Percentiles rank a stretch among this genome's conserved stretches.
Evolutionary conservation across 2,329 filamentous ascomycete species (phyloP).

Genomic region (Anthostomella pinea): DNA sequence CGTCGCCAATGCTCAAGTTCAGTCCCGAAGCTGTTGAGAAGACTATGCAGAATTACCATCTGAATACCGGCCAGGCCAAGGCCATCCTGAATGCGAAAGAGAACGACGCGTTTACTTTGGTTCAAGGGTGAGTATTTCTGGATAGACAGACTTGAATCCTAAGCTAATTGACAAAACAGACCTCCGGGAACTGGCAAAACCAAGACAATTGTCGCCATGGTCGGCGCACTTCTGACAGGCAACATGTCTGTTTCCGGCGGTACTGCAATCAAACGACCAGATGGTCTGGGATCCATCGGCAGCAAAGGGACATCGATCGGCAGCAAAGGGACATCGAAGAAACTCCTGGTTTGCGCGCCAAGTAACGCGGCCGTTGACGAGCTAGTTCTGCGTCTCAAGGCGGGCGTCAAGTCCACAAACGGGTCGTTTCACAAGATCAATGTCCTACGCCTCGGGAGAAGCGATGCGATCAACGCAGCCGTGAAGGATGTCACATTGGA

Average conservation of each 20-base stretch:
- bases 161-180: slow-evolving; percentile 42
- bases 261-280: slow-evolving; percentile 43
- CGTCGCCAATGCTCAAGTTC: slow-evolving; percentile 83
- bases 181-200: slow-evolving; percentile 97
- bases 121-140: slow-evolving; percentile 67
- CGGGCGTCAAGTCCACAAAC: slow-evolving; percentile 73
- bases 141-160: slow-evolving; percentile 1
- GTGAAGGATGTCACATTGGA: slow-evolving; percentile 92
- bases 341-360: slow-evolving; percentile 93
- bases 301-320: slow-evolving; percentile 44
- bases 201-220: slow-evolving; percentile 95
- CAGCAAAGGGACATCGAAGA: slow-evolving; percentile 58
- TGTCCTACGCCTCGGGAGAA: slow-evolving; percentile 84
- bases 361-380: slow-evolving; percentile 98
- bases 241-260: slow-evolving; percentile 42
- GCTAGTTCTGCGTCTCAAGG: slow-evolving; percentile 86
- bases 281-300: slow-evolving; percentile 32
- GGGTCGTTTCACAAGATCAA: slow-evolving; percentile 75
- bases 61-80: slow-evolving; percentile 87
- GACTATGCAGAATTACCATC: slow-evolving; percentile 71
- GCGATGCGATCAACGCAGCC: slow-evolving; percentile 85
- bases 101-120: slow-evolving; percentile 94
- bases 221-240: slow-evolving; percentile 76
- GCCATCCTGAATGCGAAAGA: slow-evolving; percentile 89
- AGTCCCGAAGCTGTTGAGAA: slow-evolving; percentile 67